Base-by-base conservation (phyloP, 805 yeast genomes). In the Saccharomyces mikatae region DNA sequence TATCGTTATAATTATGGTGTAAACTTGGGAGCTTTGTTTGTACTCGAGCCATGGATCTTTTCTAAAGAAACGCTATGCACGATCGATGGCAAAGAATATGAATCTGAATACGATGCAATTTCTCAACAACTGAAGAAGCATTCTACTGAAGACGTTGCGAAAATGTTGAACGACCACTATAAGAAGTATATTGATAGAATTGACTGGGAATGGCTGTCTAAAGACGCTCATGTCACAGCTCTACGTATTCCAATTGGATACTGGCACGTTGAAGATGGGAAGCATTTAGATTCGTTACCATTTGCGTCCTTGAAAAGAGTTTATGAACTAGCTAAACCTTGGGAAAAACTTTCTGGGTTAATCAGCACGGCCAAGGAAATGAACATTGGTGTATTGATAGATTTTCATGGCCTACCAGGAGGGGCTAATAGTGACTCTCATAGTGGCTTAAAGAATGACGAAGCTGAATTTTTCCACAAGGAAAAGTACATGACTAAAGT, bases 351-450 rank as follows among this genome's bases (percentile, higher is more conserved):
- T 57, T 82, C 80, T 66, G 62, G 73, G 41, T 75, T 81, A 53
- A 75, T 90, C 46, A 74, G 76, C 48, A 79, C 74, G 51, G 97
- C 97, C 1, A 77, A 66, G 0, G 56, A 74, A 21, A 70, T 82
- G 60, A 75, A 79, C 30, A 92, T 92, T 55, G 86, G 89, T 11
- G 83, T 92, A 0, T 63, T 92, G 52, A 78, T 92, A 14, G 98
- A 92, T 69, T 63, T 92, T 47, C 98, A 94, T 70, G 97, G 87
- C 0, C 70, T 92, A 9, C 97, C 97, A 4, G 89, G 89, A 13
- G 97, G 97, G 41, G 97, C 97, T 26, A 92, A 94, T 64, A 79
- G 82, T 1, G 86, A 84, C 31, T 88, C 84, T 50, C 97, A 91
- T 68, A 83, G 92, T 61, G 98, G 98, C 9, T 84, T 82, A 51